phyloP scores from a whole-genome alignment of 805 yeast species.

The Lachancea waltii region DNA sequence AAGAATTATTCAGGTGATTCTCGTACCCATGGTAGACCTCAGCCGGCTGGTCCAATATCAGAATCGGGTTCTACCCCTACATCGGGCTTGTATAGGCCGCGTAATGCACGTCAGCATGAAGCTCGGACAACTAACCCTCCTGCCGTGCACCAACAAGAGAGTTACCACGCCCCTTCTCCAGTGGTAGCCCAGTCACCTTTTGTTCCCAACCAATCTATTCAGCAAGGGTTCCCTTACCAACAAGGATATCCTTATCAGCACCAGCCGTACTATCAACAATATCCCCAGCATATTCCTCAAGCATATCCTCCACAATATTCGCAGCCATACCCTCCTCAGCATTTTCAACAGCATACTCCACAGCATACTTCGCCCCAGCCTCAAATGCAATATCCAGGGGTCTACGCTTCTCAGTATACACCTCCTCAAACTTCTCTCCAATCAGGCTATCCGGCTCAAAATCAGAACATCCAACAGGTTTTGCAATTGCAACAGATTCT shows the following conservation, averaged over 20 bases:
- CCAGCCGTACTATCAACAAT: conserved; percentile 2
- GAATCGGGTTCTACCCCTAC: background rate
- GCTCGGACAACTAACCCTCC: too few species aligned
- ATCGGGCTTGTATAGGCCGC: conserved; percentile 15
- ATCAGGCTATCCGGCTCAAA: background rate
- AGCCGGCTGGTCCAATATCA: background rate
- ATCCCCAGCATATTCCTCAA: conserved; percentile 1
- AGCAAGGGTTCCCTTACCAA: background rate
- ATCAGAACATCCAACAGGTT: conserved; percentile 6
- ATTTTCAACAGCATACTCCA: conserved; percentile 1
- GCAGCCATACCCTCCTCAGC: background rate
- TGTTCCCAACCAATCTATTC: conserved; percentile 7
- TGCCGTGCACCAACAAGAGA: background rate
- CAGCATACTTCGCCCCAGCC: conserved; percentile 9
- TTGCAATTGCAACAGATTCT: conserved; percentile 11
- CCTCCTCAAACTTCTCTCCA: conserved; percentile 1
- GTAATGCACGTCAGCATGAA: conserved; percentile 13
- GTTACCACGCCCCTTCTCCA: background rate
- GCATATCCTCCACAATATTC: conserved; percentile 2
- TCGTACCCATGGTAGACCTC: background rate
- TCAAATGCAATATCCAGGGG: conserved; percentile 13
- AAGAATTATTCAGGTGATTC: background rate
- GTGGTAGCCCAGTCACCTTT: background rate
- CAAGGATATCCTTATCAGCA: background rate
- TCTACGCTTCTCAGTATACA: background rate